phyloP scores from a whole-genome alignment of 768 basidiomycete genomes.

The Podaxis sp. region DNA sequence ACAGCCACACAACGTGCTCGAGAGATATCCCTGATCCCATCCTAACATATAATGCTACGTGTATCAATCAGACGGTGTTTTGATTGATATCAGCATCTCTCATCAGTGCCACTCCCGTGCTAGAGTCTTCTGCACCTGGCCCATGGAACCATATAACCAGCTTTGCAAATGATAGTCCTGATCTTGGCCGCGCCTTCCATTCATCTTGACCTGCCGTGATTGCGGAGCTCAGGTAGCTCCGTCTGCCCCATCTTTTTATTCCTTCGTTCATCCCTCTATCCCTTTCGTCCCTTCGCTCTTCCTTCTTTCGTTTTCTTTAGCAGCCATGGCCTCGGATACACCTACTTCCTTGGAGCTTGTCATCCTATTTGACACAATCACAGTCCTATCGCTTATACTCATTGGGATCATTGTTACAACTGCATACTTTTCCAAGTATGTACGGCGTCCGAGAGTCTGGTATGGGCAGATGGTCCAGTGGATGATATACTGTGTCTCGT shows the following conservation, averaged over 20 bases:
- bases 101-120: not conserved
- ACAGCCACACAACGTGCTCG: not conserved
- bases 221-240: conserved; percentile 9
- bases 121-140: not conserved
- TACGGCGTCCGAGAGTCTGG: conserved; percentile 4
- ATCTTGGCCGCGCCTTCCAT: not conserved
- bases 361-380: conserved; percentile 3
- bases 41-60: not conserved
- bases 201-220: not conserved
- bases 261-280: too few species aligned
- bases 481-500: conserved; percentile 13
- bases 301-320: not conserved
- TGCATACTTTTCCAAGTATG: conserved; percentile 8
- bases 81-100: not conserved
- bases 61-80: not conserved
- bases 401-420: conserved; percentile 3
- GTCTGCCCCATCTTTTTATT: not conserved
- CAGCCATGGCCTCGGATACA: not conserved
- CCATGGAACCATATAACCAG: not conserved
- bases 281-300: not conserved
- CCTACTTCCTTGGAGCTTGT: not conserved
- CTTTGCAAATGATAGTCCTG: not conserved
- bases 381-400: conserved; percentile 8
- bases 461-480: conserved; percentile 15
- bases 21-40: not conserved